These are phyloP conservation scores for Blepharisma japonicum DNA, from an alignment of 73 alveolate species.

Conservation along the genomic window DNA sequence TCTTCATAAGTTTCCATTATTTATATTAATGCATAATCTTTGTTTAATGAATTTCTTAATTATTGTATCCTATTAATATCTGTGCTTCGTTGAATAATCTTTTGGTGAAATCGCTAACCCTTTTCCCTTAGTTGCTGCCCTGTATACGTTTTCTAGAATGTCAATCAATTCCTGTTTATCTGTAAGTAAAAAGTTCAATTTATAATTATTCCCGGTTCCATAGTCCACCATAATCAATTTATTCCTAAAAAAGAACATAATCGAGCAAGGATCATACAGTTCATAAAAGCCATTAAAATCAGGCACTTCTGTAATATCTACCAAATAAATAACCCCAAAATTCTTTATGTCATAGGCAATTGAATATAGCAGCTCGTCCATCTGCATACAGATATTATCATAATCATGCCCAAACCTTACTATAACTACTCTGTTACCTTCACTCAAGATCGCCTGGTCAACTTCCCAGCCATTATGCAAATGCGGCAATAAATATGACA, in stretches of 20 bases:
- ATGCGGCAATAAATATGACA: slow-evolving; percentile 99
- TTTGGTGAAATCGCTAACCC: slow-evolving; percentile 93
- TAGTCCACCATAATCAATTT: slow-evolving; percentile 99
- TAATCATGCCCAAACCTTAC: slow-evolving; percentile 98
- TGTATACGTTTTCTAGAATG: slow-evolving; percentile 83
- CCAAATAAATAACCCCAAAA: slow-evolving; percentile 95
- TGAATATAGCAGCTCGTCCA: slow-evolving; percentile 96
- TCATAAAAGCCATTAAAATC: slow-evolving; percentile 99
- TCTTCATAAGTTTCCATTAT: too few relatives aligned
- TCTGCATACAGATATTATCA: slow-evolving; percentile 96
- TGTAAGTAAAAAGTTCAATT: slow-evolving; percentile 96
- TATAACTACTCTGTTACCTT: slow-evolving; percentile 93
- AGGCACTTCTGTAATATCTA: slow-evolving; percentile 97
- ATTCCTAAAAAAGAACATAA: slow-evolving; percentile 98
- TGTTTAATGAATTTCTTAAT: not conserved
- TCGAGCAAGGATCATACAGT: slow-evolving; percentile 97
- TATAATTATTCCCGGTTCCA: slow-evolving; percentile 98
- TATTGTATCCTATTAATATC: slow-evolving; percentile 48
- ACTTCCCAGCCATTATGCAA: slow-evolving; percentile 99
- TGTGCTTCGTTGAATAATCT: slow-evolving; percentile 84
- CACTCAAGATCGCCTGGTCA: slow-evolving; percentile 74
- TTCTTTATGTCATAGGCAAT: slow-evolving; percentile 90
- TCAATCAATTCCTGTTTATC: slow-evolving; percentile 97
- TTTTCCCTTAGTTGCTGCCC: slow-evolving; percentile 97
- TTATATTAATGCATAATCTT: too few relatives aligned